A percentile compares a stretch with the other conserved stretches of the same genome.
These are phyloP conservation scores for Chaetoscypha palmicola DNA, from an alignment of 2,329 filamentous ascomycete genomes.

Conservation along the genomic window DNA sequence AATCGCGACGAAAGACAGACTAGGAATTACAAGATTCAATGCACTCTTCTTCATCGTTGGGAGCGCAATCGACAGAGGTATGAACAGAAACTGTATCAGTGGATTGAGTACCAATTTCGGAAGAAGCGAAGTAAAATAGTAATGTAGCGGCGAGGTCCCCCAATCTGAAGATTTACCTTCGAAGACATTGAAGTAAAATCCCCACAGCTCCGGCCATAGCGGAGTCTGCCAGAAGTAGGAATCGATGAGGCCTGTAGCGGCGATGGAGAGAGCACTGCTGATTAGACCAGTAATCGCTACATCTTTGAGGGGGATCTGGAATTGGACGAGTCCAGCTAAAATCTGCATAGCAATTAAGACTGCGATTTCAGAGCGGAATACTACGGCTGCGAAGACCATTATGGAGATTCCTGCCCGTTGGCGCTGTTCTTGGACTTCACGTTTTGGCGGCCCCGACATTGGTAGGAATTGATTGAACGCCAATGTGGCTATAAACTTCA, in stretches of 20 bases:
- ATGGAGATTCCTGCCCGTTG: conserved; percentile 63
- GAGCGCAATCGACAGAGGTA: conserved; percentile 44
- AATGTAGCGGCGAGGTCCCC: conserved; percentile 80
- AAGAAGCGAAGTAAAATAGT: conserved; percentile 75
- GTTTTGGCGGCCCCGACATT: conserved; percentile 34
- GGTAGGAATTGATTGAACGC: conserved; percentile 42
- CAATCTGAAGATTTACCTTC: conserved; percentile 76
- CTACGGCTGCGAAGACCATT: conserved; percentile 69
- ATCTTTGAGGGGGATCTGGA: conserved; percentile 44
- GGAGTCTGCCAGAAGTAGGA: conserved; percentile 88
- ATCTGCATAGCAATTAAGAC: conserved; percentile 67
- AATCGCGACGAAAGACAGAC: conserved; percentile 63
- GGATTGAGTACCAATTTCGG: conserved; percentile 83
- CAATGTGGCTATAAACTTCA: conserved; percentile 50
- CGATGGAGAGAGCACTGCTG: conserved; percentile 60
- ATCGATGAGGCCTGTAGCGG: conserved; percentile 68
- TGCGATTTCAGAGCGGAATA: conserved; percentile 87
- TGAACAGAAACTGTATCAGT: conserved; percentile 47
- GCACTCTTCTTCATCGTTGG: conserved; percentile 40
- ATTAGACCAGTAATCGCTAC: conserved; percentile 60
- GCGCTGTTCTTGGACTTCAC: conserved; percentile 35
- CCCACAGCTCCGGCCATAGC: conserved; percentile 84
- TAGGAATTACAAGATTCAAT: conserved; percentile 53
- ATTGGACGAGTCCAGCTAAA: conserved; percentile 53
- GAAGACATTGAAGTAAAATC: conserved; percentile 87